Conservation (phyloP, 164 flowering plant species). For the Chloranthus sessilifolius region DNA sequence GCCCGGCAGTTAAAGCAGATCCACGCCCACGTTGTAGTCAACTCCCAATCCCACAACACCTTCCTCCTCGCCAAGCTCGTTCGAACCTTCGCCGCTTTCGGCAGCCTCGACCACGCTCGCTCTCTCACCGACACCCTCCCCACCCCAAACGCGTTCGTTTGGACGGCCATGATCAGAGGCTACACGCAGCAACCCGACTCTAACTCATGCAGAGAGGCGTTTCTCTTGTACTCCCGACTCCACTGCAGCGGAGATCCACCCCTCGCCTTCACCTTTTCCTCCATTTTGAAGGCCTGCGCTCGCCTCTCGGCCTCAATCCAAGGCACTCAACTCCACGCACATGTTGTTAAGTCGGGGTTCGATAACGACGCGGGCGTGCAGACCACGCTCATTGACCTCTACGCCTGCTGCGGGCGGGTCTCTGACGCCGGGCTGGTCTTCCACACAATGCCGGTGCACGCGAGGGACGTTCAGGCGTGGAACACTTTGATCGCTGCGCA, state of each 20-base stretch:
- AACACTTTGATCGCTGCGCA: constrained; percentile 18
- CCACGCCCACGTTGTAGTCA: constrained; percentile 13
- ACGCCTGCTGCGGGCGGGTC: constrained; percentile 8
- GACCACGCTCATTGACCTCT: constrained; percentile 16
- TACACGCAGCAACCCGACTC: constrained; percentile 3
- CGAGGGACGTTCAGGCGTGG: constrained; percentile 18
- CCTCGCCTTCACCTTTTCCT: constrained; percentile 12
- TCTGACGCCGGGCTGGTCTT: constrained; percentile 7
- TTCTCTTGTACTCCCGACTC: constrained; percentile 11
- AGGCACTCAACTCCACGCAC: constrained; percentile 18
- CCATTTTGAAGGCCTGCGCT: constrained; percentile 18
- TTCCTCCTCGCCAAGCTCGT: constrained; percentile 18
- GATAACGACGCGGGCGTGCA: constrained; percentile 5
- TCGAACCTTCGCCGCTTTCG: constrained; percentile 8
- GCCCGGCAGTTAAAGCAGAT: constrained; percentile 10
- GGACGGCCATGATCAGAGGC: constrained; percentile 23
- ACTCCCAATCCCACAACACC: constrained; percentile 17
- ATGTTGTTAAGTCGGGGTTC: constrained; percentile 16
- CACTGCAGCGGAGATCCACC: constrained; percentile 1
- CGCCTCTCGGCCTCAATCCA: neutral
- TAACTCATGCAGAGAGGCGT: constrained; percentile 7
- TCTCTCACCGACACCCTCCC: constrained; percentile 1
- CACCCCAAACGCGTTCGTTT: constrained; percentile 11
- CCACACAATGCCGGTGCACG: constrained; percentile 8
- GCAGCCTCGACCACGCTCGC: constrained; percentile 14